Conservation (phyloP, 116 monocot species). For the Phalaenopsis hybrid region DNA sequence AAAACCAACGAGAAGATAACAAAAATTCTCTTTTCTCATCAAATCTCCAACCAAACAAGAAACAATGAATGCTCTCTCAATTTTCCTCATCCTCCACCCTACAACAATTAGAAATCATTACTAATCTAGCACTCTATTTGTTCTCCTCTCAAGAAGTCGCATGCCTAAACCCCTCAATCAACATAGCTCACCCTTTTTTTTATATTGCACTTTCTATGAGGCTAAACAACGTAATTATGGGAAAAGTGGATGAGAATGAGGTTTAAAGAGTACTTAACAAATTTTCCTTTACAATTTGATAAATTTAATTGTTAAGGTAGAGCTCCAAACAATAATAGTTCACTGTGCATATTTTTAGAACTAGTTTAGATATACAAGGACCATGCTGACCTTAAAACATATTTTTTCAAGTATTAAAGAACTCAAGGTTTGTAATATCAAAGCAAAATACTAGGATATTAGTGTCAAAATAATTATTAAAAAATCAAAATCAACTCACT, state of each 20-base stretch:
- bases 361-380: not conserved
- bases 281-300: not conserved
- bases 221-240: too few relatives aligned
- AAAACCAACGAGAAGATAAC: too few relatives aligned
- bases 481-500: not conserved
- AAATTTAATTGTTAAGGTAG: not conserved
- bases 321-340: not conserved
- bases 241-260: not conserved
- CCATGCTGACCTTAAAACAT: not conserved
- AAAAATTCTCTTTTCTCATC: too few relatives aligned
- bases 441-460: not conserved
- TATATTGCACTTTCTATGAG: not conserved
- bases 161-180: not conserved
- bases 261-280: not conserved
- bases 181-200: not conserved
- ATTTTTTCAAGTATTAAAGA: not conserved
- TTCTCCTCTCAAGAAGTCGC: not conserved
- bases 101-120: not conserved
- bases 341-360: not conserved
- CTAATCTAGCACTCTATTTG: not conserved
- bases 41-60: too few relatives aligned
- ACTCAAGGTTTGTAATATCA: not conserved
- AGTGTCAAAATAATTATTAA: not conserved
- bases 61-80: too few relatives aligned
- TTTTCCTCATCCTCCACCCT: too few relatives aligned